Base-by-base conservation (phyloP, 75 land plant genomes). In the Picea glauca region DNA sequence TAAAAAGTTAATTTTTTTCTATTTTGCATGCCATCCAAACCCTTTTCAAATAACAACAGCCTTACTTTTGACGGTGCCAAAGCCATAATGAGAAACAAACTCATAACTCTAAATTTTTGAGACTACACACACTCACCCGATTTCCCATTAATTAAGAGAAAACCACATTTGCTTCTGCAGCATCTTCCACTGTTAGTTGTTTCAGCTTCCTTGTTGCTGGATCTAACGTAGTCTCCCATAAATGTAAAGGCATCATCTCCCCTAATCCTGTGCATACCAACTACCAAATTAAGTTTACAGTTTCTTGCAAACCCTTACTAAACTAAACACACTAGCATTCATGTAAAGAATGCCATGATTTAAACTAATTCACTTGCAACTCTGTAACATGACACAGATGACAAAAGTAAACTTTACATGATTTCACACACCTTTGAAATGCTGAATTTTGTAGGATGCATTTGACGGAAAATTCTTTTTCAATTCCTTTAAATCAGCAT, bases 151-250 rank as follows among this genome's bases (percentile, higher is more conserved):
- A 89, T 68, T 89, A 76, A 1, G 99, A 92, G 75, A 97, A 97
- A 18, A 86, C 89, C 23, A 88, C 58, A 87, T 87, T 97, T 50
- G 99, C 95, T 82, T 97, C 98, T 4, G 89, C 99, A 75, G 92
- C 98, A 90, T 97, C 98, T 63, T 94, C 99, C 46, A 97, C 84
- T 5, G 87, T 83, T 62, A 97, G 81, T 65, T 88, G 95, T 85
- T 97, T 97, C 62, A 97, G 83, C 76, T 93, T 75, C 72, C 99
- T 88, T 83, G 74, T 81, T 59, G 88, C 83, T 15, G 98, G 99
- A 78, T 97, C 90, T 80, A 97, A 67, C 2, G 99, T 97, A 33
- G 99, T 97, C 64, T 97, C 99, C 99, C 99, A 94, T 35, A 97
- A 80, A 76, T 97, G 98, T 62, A 75, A 40, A 38, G 99, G 99